These are phyloP conservation scores for Clavispora fructus DNA, from an alignment of 805 yeast species.

Conservation along the genomic window DNA sequence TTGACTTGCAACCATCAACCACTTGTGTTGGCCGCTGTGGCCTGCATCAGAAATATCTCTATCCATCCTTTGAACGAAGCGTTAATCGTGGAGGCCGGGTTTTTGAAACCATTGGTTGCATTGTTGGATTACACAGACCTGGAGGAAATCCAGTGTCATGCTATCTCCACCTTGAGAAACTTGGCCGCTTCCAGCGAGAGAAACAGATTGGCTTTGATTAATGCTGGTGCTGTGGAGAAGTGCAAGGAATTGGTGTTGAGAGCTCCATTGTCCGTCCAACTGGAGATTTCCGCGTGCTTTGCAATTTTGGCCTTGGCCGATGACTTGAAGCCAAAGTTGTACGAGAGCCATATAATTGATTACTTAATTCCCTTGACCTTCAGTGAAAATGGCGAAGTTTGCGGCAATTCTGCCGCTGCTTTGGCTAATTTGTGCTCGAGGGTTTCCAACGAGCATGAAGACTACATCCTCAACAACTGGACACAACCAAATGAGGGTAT, in stretches of 20 bases:
- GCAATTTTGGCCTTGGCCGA: constrained; percentile 96
- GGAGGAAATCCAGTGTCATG: constrained; percentile 97
- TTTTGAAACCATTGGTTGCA: constrained; percentile 82
- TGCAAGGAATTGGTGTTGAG: constrained; percentile 81
- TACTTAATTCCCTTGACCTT: constrained; percentile 89
- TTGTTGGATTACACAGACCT: constrained; percentile 79
- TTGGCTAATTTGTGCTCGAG: constrained; percentile 92
- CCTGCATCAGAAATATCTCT: constrained; percentile 94
- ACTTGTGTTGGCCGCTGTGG: constrained; percentile 91
- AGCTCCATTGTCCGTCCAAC: constrained; percentile 89
- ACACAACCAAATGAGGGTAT: constrained; percentile 77
- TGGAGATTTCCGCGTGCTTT: constrained; percentile 94
- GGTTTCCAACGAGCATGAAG: constrained; percentile 67
- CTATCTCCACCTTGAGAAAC: constrained; percentile 92
- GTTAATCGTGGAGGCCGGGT: constrained; percentile 93
- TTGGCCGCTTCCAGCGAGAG: constrained; percentile 94
- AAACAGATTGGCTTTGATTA: constrained; percentile 84
- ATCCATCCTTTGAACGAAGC: constrained; percentile 96
- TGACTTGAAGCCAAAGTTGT: constrained; percentile 79
- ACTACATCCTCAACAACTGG: constrained; percentile 74
- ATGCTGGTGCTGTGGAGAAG: constrained; percentile 92
- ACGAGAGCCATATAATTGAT: constrained; percentile 78
- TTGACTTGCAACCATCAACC: constrained; percentile 89
- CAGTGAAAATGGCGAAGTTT: constrained; percentile 86
- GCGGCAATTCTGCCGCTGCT: constrained; percentile 98